Conservation (phyloP, 129 eudicot species). For the Artemisia argyi region DNA sequence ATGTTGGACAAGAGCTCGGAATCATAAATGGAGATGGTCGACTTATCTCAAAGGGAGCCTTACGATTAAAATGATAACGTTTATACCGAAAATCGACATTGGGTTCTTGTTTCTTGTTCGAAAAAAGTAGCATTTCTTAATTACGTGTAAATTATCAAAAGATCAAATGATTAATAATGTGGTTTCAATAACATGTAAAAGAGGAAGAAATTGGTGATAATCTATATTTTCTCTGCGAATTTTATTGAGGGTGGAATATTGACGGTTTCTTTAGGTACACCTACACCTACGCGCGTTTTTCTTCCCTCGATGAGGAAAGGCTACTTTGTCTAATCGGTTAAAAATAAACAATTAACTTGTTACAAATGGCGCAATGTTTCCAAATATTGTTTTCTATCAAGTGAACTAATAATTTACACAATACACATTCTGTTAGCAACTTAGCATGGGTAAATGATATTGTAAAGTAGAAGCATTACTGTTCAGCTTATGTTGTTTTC, state of each 20-base stretch:
- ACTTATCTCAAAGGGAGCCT: slow-evolving; percentile 20
- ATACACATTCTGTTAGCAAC: too few species aligned
- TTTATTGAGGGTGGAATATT: slow-evolving; percentile 4
- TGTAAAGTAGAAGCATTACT: too few species aligned
- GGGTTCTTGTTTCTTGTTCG: slow-evolving; percentile 22
- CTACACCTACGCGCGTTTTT: neutral
- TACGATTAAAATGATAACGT: too few species aligned
- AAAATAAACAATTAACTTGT: too few species aligned
- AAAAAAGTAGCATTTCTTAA: slow-evolving; percentile 31
- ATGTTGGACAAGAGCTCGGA: slow-evolving; percentile 23
- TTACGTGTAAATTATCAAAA: neutral
- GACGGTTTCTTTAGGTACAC: slow-evolving; percentile 12
- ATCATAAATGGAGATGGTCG: slow-evolving; percentile 37
- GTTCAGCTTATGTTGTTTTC: too few species aligned
- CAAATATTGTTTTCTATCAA: too few species aligned
- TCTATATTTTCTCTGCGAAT: slow-evolving; percentile 15
- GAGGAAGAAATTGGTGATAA: neutral
- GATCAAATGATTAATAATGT: neutral
- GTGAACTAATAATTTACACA: too few species aligned
- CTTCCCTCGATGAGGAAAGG: neutral
- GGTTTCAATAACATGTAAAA: neutral
- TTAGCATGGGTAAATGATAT: too few species aligned
- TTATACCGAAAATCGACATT: neutral
- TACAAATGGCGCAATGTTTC: too few species aligned
- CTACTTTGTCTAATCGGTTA: neutral